Evolutionary conservation across 2,329 filamentous ascomycete species (phyloP), one percentile per base, ranked within the genome.

Genomic region (Calonectria multiphialidica): DNA sequence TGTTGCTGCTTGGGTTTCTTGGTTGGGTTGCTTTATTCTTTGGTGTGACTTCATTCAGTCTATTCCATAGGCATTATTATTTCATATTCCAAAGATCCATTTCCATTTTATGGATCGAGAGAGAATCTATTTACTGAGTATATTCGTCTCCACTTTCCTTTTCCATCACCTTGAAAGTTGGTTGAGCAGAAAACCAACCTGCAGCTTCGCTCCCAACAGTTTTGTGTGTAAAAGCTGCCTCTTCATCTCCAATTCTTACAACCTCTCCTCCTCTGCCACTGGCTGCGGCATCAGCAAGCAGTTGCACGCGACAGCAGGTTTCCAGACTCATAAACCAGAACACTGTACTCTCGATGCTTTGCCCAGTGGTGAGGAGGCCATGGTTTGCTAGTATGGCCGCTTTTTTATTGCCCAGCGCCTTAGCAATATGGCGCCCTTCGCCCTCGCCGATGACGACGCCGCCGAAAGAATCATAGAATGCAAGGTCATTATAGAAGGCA

Each of bases 251-350:
- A 16, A 72, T 64, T 37, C 42, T 64, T 13, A 72, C 21, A 8
- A 63, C 40, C 15, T 62, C 33, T 2, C 44, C 63, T 13, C 68
- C 68, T n/a, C 68, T 50, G 9, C 70, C 70, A 10, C 53, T 59
- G 5, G 70, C 55, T 4, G 65, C 65, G 2, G 70, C 70, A 18
- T 72, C 70, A 2, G 70, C 70, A 21, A 72, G 37, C 7, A 72
- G 40, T n/a, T 72, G 70, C n/a, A 66, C 64, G 8, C 64, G 70
- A 35, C 70, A 72, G 49, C 70, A 72, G 21, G 57, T 66, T n/a
- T 72, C 70, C 6, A 72, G 42, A 25, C 55, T 66, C 64, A 68
- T 67, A 40, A 68, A 72, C 70, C 70, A 72, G n/a, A 68, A 72
- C 8, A 68, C 57, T 4, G 65, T 15, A 12, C 44, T 55, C 49